Evolutionary conservation across 176 grass and related monocot genomes (phyloP), one percentile per base, ranked within the genome.

Genomic region (Avena insularis): DNA sequence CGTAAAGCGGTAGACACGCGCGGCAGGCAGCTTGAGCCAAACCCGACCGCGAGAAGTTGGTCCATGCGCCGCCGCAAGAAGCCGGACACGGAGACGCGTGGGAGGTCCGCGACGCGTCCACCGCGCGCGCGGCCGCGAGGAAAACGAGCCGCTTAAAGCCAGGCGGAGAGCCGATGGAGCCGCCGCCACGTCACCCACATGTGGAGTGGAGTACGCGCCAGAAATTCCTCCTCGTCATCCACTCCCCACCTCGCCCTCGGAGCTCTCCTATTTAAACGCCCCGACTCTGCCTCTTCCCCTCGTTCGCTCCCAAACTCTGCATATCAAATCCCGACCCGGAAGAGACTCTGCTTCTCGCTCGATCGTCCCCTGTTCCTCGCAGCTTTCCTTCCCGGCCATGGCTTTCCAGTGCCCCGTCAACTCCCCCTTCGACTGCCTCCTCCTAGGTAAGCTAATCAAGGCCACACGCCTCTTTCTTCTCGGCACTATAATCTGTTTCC

Each of bases 341-440:
- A 59, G n/a, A 85, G 33, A 36, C 15, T 46, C 71, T 75, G 70
- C n/a, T n/a, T n/a, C n/a, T n/a, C n/a, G n/a, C 2, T 0, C 46
- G 21, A 45, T 43, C 3, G 38, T 40, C 38, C 5, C 38, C 8
- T 6, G 54, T 13, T 53, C 63, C 83, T 65, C 8, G 16, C 48
- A 1, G 40, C 5, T 64, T n/a, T 79, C 60, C 77, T 17, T 15
- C 13, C 66, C 86, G 48, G 51, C 69, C 69, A 87, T 87, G 85
- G 77, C 81, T 21, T 66, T 85, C 27, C 63, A 82, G 25, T 80
- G 55, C 51, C 23, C 71, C n/a, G 64, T 16, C 6, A 54, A 38
- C 50, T 86, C 90, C 51, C 81, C 89, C 8, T 94, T 94, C 86
- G 90, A 94, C 82, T 97, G 95, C 84, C 15, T 97, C 69, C 87